Percentiles rank a stretch among this genome's conserved stretches.
Conservation (phyloP, 495 filamentous ascomycete species). For the Hypoxylon subgilvum region DNA sequence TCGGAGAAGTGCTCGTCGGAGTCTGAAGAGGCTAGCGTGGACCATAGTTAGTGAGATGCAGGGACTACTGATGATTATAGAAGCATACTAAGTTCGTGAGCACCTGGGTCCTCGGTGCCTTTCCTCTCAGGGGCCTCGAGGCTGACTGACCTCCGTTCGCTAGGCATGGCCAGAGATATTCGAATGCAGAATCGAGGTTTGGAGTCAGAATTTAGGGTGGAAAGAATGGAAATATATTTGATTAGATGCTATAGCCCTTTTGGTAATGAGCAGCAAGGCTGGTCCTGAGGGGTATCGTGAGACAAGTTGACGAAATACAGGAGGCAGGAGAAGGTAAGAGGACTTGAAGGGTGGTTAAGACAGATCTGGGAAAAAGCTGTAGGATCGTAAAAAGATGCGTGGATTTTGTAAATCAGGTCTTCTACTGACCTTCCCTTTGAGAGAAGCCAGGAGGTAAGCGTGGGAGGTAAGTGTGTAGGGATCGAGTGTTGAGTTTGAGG, state of each 20-base stretch:
- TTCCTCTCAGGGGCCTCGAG: constrained; percentile 70
- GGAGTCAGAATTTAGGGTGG: background rate
- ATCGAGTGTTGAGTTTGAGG: constrained; percentile 36
- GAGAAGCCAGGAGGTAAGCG: too few relatives aligned
- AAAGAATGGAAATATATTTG: constrained; percentile 4
- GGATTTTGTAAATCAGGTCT: constrained; percentile 13
- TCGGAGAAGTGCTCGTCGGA: constrained; percentile 92
- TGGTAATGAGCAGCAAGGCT: constrained; percentile 12
- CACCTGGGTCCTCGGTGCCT: constrained; percentile 77
- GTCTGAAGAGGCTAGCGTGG: constrained; percentile 62
- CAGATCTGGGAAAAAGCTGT: constrained; percentile 26
- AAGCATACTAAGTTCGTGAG: constrained; percentile 76
- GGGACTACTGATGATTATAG: background rate
- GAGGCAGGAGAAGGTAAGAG: constrained; percentile 14
- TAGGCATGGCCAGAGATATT: constrained; percentile 39
- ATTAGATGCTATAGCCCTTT: constrained; percentile 8
- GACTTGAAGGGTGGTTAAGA: constrained; percentile 3
- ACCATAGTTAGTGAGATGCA: constrained; percentile 14
- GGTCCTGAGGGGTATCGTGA: constrained; percentile 22
- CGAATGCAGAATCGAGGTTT: background rate
- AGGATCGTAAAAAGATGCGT: constrained; percentile 20
- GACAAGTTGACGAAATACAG: constrained; percentile 22
- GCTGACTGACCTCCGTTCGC: constrained; percentile 47
- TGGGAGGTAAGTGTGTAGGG: constrained; percentile 28
- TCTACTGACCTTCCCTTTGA: constrained; percentile 15